These are phyloP conservation scores for Apiotrichum gamsii DNA, from an alignment of 1,284 basidiomycete species.

Conservation along the genomic window DNA sequence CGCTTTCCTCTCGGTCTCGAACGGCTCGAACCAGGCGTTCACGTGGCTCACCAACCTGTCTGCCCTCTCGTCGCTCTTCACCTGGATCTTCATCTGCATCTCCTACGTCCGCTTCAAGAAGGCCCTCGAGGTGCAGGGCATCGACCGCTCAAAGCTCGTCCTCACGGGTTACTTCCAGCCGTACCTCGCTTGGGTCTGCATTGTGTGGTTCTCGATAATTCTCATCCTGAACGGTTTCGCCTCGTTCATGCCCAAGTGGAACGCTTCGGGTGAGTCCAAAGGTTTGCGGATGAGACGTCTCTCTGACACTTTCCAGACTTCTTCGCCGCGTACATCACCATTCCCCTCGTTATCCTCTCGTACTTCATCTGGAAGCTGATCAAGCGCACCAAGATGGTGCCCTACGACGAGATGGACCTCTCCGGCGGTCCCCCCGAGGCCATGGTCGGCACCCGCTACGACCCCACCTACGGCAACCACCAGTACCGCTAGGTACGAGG, in stretches of 20 bases:
- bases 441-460: slow-evolving; percentile 11
- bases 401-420: slow-evolving; percentile 69
- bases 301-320: slow-evolving; percentile 11
- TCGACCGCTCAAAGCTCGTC: slow-evolving; percentile 55
- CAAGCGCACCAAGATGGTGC: slow-evolving; percentile 17
- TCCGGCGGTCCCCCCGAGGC: slow-evolving; percentile 7
- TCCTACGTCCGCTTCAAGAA: slow-evolving; percentile 69
- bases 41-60: slow-evolving; percentile 64
- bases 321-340: slow-evolving; percentile 20
- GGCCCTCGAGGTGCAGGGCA: slow-evolving; percentile 64
- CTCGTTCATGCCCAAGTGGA: slow-evolving; percentile 8
- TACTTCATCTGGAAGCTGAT: slow-evolving; percentile 11
- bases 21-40: slow-evolving; percentile 60
- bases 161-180: slow-evolving; percentile 53
- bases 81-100: slow-evolving; percentile 70
- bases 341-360: slow-evolving; percentile 17
- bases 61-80: slow-evolving; percentile 52
- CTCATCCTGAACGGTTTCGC: slow-evolving; percentile 15
- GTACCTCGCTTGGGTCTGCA: slow-evolving; percentile 12
- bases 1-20: slow-evolving; percentile 53
- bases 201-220: slow-evolving; percentile 12
- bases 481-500: too few relatives aligned
- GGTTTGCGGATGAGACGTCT: neutral
- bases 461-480: too few relatives aligned
- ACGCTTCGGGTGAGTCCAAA: too few relatives aligned